These are phyloP conservation scores for Nakazawaea peltata DNA, from an alignment of 805 yeast species.

Conservation along the genomic window DNA sequence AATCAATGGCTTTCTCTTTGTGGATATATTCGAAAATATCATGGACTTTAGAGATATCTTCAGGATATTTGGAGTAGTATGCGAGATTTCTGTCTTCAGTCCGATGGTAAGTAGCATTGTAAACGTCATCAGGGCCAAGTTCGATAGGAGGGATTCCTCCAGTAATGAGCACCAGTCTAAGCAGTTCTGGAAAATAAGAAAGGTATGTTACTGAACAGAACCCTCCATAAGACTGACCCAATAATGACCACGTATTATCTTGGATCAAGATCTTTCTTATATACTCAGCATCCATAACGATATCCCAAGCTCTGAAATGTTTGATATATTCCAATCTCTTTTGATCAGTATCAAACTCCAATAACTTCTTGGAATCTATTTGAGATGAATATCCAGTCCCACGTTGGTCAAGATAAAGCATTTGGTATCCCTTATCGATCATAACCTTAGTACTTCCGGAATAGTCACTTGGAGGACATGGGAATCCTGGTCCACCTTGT, in stretches of 20 bases:
- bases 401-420: constrained; percentile 46
- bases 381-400: constrained; percentile 54
- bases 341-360: constrained; percentile 13
- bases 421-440: constrained; percentile 32
- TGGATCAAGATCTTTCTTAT: constrained; percentile 31
- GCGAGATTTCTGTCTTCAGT: constrained; percentile 40
- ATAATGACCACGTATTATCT: constrained; percentile 36
- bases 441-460: constrained; percentile 29
- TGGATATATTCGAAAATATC: constrained; percentile 27
- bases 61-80: constrained; percentile 41
- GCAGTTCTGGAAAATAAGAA: constrained; percentile 31
- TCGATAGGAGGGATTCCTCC: constrained; percentile 55
- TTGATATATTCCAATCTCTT: constrained; percentile 31
- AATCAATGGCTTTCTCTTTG: constrained; percentile 17
- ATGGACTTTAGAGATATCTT: constrained; percentile 31
- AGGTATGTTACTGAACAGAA: constrained; percentile 42
- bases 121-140: constrained; percentile 37
- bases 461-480: constrained; percentile 29
- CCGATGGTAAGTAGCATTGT: constrained; percentile 35
- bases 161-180: constrained; percentile 38
- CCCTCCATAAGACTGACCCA: constrained; percentile 54
- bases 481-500: constrained; percentile 53
- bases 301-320: constrained; percentile 45
- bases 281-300: constrained; percentile 41
- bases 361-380: constrained; percentile 25